A percentile compares a stretch with the other conserved stretches of the same genome.
phyloP scores from a whole-genome alignment of 495 filamentous ascomycete genomes.

The Amniculicola lignicola region DNA sequence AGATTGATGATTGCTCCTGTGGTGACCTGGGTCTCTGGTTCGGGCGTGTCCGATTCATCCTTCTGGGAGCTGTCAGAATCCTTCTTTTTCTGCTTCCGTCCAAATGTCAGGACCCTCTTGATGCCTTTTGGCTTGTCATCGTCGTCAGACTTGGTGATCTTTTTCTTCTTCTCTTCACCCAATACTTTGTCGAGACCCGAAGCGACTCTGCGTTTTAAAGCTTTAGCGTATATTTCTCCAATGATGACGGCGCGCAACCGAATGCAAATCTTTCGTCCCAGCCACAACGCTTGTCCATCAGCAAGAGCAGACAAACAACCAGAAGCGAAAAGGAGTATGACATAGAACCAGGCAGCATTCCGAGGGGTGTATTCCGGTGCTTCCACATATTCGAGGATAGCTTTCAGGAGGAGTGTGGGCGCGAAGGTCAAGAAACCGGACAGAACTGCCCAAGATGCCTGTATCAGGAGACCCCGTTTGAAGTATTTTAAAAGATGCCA shows the following conservation, averaged over 20 bases:
- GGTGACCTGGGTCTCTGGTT: slow-evolving; percentile 72
- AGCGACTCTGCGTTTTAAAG: slow-evolving; percentile 85
- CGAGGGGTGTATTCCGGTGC: slow-evolving; percentile 70
- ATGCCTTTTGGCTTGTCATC: slow-evolving; percentile 46
- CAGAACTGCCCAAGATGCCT: slow-evolving; percentile 75
- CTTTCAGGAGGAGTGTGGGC: slow-evolving; percentile 84
- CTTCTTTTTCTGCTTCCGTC: slow-evolving; percentile 59
- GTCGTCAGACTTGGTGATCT: slow-evolving; percentile 37
- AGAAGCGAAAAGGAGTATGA: slow-evolving; percentile 80
- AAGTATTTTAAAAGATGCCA: slow-evolving; percentile 85
- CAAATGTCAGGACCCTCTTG: slow-evolving; percentile 53
- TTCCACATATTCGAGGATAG: slow-evolving; percentile 91
- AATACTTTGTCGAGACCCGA: slow-evolving; percentile 67
- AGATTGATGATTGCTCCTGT: slow-evolving; percentile 96
- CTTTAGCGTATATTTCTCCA: slow-evolving; percentile 96
- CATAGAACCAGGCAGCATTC: slow-evolving; percentile 95
- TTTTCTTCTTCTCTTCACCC: slow-evolving; percentile 51
- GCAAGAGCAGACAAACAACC: slow-evolving; percentile 72
- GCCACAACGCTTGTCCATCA: slow-evolving; percentile 85
- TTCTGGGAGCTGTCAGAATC: slow-evolving; percentile 41
- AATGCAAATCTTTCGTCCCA: slow-evolving; percentile 91
- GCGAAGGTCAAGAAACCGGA: slow-evolving; percentile 80
- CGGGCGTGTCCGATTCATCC: slow-evolving; percentile 43
- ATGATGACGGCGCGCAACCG: slow-evolving; percentile 90
- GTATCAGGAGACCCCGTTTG: slow-evolving; percentile 67